Conservation (phyloP, 306 rosid genomes). For the Cotoneaster glaucophyllus region DNA sequence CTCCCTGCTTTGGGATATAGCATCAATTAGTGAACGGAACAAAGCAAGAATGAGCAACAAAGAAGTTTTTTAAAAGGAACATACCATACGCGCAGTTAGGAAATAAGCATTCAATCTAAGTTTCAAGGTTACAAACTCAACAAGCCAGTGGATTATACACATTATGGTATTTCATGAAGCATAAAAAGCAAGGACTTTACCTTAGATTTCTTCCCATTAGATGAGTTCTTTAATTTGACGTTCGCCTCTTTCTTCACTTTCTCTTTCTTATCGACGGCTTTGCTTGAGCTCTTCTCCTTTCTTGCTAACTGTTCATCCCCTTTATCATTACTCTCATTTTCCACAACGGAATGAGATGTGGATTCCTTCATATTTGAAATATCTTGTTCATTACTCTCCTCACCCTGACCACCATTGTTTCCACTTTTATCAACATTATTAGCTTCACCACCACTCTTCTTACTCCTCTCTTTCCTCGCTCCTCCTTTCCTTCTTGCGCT, state of each 20-base stretch:
- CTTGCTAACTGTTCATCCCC: constrained; percentile 31
- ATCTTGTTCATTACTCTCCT: constrained; percentile 21
- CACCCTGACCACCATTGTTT: constrained; percentile 9
- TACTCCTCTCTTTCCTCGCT: constrained; percentile 54
- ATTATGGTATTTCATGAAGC: background rate
- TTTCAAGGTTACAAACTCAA: background rate
- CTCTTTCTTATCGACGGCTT: constrained; percentile 43
- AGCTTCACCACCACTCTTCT: constrained; percentile 35
- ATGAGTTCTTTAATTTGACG: constrained; percentile 40
- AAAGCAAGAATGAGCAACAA: background rate
- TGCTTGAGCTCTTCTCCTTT: constrained; percentile 38
- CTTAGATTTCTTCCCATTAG: constrained; percentile 73
- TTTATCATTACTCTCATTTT: constrained; percentile 22
- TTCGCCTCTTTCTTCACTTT: constrained; percentile 35
- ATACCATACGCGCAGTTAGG: background rate
- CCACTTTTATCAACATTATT: constrained; percentile 15
- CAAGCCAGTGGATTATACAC: background rate
- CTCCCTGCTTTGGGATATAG: constrained; percentile 33
- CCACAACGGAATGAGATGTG: constrained; percentile 21
- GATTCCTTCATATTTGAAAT: constrained; percentile 35
- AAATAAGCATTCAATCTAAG: background rate
- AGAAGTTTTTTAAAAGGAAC: background rate
- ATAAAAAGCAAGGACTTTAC: constrained; percentile 29
- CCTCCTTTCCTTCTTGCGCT: constrained; percentile 33
- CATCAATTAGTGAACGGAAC: background rate